Evolutionary conservation across 2,329 filamentous ascomycete genomes (phyloP).

Genomic region (Phialocephala sp.): DNA sequence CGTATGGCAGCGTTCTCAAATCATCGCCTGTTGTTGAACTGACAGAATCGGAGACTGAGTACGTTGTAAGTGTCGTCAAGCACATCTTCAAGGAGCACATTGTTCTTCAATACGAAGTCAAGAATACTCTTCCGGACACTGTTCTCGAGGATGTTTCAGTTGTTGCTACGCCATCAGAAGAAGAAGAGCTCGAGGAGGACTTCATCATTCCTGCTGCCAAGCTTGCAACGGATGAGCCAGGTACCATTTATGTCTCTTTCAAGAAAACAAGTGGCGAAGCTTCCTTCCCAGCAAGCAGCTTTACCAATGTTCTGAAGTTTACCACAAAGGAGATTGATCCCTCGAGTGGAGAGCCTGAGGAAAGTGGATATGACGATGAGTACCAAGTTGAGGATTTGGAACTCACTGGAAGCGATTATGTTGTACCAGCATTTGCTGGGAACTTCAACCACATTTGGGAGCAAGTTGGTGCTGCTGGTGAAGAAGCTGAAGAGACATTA

Average conservation of each 20-base stretch:
- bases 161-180: slow-evolving; percentile 77
- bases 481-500: slow-evolving; percentile 89
- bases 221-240: slow-evolving; percentile 82
- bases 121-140: slow-evolving; percentile 93
- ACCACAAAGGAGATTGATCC: slow-evolving; percentile 98
- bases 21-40: slow-evolving; percentile 86
- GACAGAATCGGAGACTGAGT: slow-evolving; percentile 96
- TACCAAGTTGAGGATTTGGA: slow-evolving; percentile 96
- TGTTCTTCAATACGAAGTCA: slow-evolving; percentile 95
- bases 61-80: slow-evolving; percentile 92
- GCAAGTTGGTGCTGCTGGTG: slow-evolving; percentile 84
- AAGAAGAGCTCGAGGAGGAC: slow-evolving; percentile 85
- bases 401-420: slow-evolving; percentile 88
- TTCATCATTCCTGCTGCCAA: slow-evolving; percentile 91
- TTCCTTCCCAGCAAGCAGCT: slow-evolving; percentile 78
- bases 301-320: slow-evolving; percentile 94
- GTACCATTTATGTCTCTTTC: slow-evolving; percentile 95
- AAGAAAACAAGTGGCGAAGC: slow-evolving; percentile 78
- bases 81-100: slow-evolving; percentile 98
- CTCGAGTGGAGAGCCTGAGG: slow-evolving; percentile 89
- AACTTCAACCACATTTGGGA: slow-evolving; percentile 98
- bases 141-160: slow-evolving; percentile 90
- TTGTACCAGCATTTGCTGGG: slow-evolving; percentile 90
- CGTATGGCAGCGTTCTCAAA: slow-evolving; percentile 90
- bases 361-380: slow-evolving; percentile 93